Evolutionary conservation across 2,329 filamentous ascomycete genomes (phyloP).

Genomic region (Beauveria caledonica): DNA sequence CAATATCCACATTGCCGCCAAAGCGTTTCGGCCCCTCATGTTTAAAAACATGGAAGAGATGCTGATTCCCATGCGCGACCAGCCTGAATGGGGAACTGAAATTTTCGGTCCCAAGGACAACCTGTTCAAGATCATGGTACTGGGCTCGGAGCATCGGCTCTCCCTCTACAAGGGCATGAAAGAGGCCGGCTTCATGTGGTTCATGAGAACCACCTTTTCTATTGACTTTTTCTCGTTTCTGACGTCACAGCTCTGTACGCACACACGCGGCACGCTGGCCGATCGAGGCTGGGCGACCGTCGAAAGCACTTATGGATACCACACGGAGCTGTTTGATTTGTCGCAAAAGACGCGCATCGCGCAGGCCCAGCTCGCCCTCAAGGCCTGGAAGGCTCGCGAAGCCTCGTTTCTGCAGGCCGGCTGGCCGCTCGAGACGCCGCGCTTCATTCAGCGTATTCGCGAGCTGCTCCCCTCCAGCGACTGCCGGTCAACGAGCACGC

Average conservation of each 20-base stretch:
- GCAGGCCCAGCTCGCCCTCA: constrained; percentile 40
- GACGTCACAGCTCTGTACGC: constrained; percentile 43
- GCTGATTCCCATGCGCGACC: constrained; percentile 36
- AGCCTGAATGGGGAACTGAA: constrained; percentile 42
- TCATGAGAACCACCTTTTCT: constrained; percentile 45
- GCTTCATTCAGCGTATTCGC: constrained; percentile 38
- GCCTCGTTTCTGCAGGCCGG: constrained; percentile 30
- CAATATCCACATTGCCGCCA: constrained; percentile 42
- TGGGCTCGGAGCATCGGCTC: constrained; percentile 39
- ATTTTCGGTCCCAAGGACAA: constrained; percentile 42
- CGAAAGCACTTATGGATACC: constrained; percentile 37
- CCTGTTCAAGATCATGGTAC: constrained; percentile 46
- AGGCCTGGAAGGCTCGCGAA: constrained; percentile 46
- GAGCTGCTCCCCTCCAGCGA: constrained; percentile 27
- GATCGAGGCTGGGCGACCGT: constrained; percentile 46
- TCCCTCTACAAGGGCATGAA: constrained; percentile 34
- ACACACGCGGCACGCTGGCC: constrained; percentile 39
- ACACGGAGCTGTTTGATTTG: constrained; percentile 43
- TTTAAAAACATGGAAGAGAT: constrained; percentile 41
- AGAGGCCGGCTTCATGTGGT: constrained; percentile 46
- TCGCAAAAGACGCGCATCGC: constrained; percentile 34
- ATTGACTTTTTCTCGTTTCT: constrained; percentile 48
- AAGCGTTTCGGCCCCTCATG: constrained; percentile 38
- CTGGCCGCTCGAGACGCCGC: constrained; percentile 31
- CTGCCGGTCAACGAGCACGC: background rate